Percentiles rank a stretch among this genome's conserved stretches.
Conservation (phyloP, 805 yeast genomes). For the Torulaspora gathmanii region DNA sequence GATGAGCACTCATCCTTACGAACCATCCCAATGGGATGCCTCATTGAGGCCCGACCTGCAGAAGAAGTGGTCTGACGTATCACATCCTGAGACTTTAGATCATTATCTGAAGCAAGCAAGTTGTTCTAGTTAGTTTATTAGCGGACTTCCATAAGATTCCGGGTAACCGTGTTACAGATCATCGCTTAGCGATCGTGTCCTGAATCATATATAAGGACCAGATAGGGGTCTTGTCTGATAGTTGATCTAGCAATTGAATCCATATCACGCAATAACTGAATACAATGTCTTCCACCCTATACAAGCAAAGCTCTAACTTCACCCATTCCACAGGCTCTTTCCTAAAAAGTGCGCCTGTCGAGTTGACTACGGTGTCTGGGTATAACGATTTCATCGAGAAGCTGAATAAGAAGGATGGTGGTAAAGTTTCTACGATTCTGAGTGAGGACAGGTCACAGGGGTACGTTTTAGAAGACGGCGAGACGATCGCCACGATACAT, state of each 20-base stretch:
- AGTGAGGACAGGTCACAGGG: slow-evolving; percentile 36
- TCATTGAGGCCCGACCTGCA: slow-evolving; percentile 50
- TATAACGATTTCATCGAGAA: slow-evolving; percentile 39
- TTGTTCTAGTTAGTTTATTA: slow-evolving; percentile 11
- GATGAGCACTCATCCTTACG: slow-evolving; percentile 77
- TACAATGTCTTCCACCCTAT: slow-evolving; percentile 16
- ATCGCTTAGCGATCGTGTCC: background rate
- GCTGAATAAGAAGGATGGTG: slow-evolving; percentile 30
- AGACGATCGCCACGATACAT: slow-evolving; percentile 38
- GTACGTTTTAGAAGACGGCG: slow-evolving; percentile 35
- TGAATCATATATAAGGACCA: too few species aligned
- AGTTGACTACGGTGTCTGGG: slow-evolving; percentile 39
- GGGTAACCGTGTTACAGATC: slow-evolving; percentile 1
- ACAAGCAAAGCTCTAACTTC: slow-evolving; percentile 24
- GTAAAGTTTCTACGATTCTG: slow-evolving; percentile 36
- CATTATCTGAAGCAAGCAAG: slow-evolving; percentile 12
- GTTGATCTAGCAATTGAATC: too few species aligned
- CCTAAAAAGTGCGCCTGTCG: slow-evolving; percentile 37
- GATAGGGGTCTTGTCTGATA: too few species aligned
- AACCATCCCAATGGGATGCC: slow-evolving; percentile 60
- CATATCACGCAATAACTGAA: too few species aligned
- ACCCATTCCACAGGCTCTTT: slow-evolving; percentile 33
- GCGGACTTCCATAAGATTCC: background rate
- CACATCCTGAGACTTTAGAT: slow-evolving; percentile 6
- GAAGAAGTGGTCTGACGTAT: slow-evolving; percentile 41